Evolutionary conservation across 805 yeast genomes (phyloP), one percentile per base, ranked within the genome.

Genomic region (Pichia occidentalis): DNA sequence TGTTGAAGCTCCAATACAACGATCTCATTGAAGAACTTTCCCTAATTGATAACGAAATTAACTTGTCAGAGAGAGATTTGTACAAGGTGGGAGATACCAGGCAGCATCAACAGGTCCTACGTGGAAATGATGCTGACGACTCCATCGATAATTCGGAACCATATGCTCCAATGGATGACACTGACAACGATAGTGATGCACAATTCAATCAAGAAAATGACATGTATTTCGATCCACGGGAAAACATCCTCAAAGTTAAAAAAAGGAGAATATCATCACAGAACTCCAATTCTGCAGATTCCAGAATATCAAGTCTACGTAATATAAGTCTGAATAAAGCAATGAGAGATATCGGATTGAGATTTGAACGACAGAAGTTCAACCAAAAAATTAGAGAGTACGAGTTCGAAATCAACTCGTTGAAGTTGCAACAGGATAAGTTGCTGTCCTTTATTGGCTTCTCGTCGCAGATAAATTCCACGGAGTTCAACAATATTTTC

Each of bases 401-500:
- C 46, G 65, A 66, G 43, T 74, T 74, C 51, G 77, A 73, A 52
- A 56, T 73, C 34, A 73, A 70, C 50, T 71, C 77, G 8, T 55
- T 74, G 43, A 66, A 68, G 45, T 53, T 73, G 37, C 78, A 74
- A 49, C 73, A 73, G 51, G 80, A 74, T 39, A 73, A 74, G 49
- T 59, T 74, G 25, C 60, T 71, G 39, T 71, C 77, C 25, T 74
- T 72, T 49, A 74, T 74, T 52, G 79, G 79, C 8, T 74, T 72
- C 44, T 68, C 73, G 43, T 57, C 72, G 33, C 79, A 74, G 48
- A 10, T 29, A 3, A 68, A 71, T 42, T 67, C 31, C 11, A 28
- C 36, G 7, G 40, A 40, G 18, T 14, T 25, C 16, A 18, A 37
- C 7, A 13, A 18, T 12, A 27, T 23, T 23, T n/a, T n/a, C n/a